Base-by-base conservation (phyloP, 495 filamentous ascomycete genomes). In the Collariella sp. region DNA sequence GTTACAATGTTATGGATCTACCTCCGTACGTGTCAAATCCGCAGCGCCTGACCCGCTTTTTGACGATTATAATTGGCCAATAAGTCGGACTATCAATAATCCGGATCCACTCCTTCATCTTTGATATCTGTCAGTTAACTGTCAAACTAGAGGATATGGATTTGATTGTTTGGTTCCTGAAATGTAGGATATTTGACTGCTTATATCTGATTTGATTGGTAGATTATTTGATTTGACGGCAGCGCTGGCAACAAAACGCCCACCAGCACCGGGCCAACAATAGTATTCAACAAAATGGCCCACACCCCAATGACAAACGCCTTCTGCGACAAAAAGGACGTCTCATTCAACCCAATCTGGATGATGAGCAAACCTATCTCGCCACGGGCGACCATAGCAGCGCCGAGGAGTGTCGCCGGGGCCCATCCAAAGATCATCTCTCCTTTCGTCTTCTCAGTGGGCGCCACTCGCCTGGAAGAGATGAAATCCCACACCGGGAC, bases 341-440 rank as follows among this genome's bases (percentile, higher is more conserved):
- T 66, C 40, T 67, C 60, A 44, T 64, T 67, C 15, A 65, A 45
- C 3, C 83, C 84, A 4, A 88, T 65, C 3, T 86, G 82, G 6
- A 86, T 82, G 54, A 93, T 87, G 19, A 91, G 68, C 51, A 88
- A 87, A 0, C 86, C 87, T 23, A 91, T 85, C 62, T 95, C 87
- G 3, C 87, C 88, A 33, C 86, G 77, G 0, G 88, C 80, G 0
- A 85, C 78, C 86, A 91, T 91, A 0, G 85, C 62, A 2, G 57
- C 52, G 11, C 66, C 60, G 19, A 68, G 61, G 29, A 68, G 45
- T 15, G 59, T 46, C 0, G 61, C 61, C 3, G 61, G 52, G 0
- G 61, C 58, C 63, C 63, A 64, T 36, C 46, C 54, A 79, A 34
- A 72, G 62, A 0, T 33, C 10, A n/a, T 9, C 0, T 2, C 12